Conservation (phyloP, 2,329 filamentous ascomycete species). For the Cladosporium oxysporum region DNA sequence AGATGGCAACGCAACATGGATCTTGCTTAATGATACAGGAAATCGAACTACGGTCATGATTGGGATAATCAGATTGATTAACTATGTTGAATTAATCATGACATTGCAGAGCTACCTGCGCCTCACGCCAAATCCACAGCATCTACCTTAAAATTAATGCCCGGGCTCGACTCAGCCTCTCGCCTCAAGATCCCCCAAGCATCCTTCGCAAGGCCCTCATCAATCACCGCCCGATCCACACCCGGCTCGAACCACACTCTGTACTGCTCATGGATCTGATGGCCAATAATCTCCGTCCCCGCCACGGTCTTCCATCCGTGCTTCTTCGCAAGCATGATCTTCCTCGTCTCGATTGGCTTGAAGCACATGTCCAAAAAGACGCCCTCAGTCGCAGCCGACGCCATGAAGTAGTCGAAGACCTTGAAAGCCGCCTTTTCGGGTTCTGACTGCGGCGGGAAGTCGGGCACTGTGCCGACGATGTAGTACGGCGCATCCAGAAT, state of each 20-base stretch:
- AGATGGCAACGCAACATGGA: too few species aligned
- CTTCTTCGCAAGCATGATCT: constrained; percentile 38
- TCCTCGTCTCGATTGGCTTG: constrained; percentile 43
- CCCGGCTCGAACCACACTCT: constrained; percentile 25
- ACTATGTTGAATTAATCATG: not conserved
- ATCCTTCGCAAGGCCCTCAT: not conserved
- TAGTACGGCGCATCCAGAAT: constrained; percentile 36
- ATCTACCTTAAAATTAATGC: not conserved
- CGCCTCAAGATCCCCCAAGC: not conserved
- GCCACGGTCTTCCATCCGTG: constrained; percentile 43
- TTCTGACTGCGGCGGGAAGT: constrained; percentile 38
- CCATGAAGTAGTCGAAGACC: not conserved
- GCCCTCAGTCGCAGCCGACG: constrained; percentile 28
- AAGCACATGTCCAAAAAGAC: constrained; percentile 48
- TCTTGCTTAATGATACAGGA: too few species aligned
- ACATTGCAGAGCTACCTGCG: not conserved
- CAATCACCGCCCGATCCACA: not conserved
- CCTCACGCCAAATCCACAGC: not conserved
- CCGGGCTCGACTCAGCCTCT: not conserved
- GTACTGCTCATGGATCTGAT: constrained; percentile 44
- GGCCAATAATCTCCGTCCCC: constrained; percentile 44
- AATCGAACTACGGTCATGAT: not conserved
- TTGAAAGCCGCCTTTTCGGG: constrained; percentile 31
- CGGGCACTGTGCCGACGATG: constrained; percentile 44
- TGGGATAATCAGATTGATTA: not conserved